Base-by-base conservation (phyloP, 805 yeast species). In the Candida namnaoensis region DNA sequence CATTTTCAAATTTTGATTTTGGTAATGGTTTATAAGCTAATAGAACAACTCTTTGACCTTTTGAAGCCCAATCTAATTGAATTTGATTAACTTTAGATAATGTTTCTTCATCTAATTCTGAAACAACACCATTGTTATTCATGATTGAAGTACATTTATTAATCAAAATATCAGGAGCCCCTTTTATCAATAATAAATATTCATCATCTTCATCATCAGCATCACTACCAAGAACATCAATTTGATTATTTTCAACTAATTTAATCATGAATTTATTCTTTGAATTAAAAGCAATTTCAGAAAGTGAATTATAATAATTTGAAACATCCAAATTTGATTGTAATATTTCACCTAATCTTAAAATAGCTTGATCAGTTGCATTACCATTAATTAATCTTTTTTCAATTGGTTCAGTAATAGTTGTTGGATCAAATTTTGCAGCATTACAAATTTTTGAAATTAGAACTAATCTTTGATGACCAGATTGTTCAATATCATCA, bases 281-380 rank as follows among this genome's bases (percentile, higher is more conserved):
- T 10, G 76, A 71, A 51, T 66, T 69, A 60, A 72, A 72, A 4
- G 70, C 53, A 28, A 65, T 48, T 45, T 64, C 65, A 34, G 53
- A 50, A 10, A 47, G 47, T 43, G 52, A 52, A 9, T 11, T 42
- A 65, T 62, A 64, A 12, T 38, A 45, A 12, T 26, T 36, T 34
- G 15, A 40, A 36, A 43, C 38, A 28, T 41, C 50, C 26, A 39
- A 39, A 27, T 42, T 47, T 11, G 41, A 49, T 45, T 46, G 45
- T 26, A 47, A 37, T 3, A 47, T 41, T 35, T 57, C 61, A 11
- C 66, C 64, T 48, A 64, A 69, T 36, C 62, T 50, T 32, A 61
- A 57, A 25, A 69, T 52, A 5, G 78, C 76, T 39, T 60, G 61
- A 48, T 72, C 78, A 5, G 78, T 72, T 5, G 76, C 76, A 55